A percentile compares a stretch with the other conserved stretches of the same genome.
Conservation (phyloP, 2,329 filamentous ascomycete genomes). For the Sporothrix mexicana region DNA sequence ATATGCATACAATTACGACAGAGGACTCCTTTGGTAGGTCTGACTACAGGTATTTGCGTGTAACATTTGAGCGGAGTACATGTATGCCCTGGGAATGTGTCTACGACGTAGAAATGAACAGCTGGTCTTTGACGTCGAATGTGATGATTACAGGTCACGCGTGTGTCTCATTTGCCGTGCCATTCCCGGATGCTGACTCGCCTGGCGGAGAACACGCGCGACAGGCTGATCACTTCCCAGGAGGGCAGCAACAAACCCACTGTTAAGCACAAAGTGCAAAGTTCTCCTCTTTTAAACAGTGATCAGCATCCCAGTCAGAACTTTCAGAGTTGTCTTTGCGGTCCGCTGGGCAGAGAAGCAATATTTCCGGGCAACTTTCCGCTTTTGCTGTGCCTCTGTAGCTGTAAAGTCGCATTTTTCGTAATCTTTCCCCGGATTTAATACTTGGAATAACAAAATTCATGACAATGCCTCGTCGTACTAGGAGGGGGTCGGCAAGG, state of each 20-base stretch:
- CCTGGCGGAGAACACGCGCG: not conserved
- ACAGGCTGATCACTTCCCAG: not conserved
- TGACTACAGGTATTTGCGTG: no score
- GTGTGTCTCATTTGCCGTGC: not conserved
- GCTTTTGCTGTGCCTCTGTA: not conserved
- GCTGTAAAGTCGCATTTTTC: not conserved
- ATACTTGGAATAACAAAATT: not conserved
- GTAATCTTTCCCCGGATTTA: not conserved
- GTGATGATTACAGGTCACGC: not conserved
- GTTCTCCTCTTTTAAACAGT: not conserved
- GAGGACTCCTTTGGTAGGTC: no score
- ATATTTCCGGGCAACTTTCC: not conserved
- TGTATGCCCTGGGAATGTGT: no score
- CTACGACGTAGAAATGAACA: no score
- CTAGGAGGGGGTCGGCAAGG: not conserved
- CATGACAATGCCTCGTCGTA: no score
- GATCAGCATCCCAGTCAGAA: slow-evolving; percentile 1
- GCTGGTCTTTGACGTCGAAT: no score
- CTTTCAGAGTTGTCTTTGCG: not conserved
- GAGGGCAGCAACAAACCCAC: no score
- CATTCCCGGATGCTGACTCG: no score
- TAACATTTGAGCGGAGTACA: no score
- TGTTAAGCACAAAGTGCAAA: no score
- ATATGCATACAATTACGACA: no score
- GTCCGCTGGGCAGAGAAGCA: not conserved